These are phyloP conservation scores for Exophiala sideris DNA, from an alignment of 2,329 filamentous ascomycete species.

Conservation along the genomic window DNA sequence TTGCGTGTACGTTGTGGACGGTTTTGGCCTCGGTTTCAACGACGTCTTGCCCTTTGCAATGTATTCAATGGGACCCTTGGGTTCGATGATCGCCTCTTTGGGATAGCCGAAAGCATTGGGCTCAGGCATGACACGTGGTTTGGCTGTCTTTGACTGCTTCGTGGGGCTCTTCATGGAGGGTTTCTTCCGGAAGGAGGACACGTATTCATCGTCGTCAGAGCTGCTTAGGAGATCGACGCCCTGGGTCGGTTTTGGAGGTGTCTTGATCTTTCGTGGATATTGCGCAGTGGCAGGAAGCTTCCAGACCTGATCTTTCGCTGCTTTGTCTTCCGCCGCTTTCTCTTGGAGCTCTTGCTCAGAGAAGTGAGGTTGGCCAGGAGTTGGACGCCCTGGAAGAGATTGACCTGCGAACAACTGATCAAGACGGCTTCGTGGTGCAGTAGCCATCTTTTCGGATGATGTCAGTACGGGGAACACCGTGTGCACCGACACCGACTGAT, in stretches of 20 bases:
- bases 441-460: slow-evolving; percentile 14
- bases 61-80: slow-evolving; percentile 3
- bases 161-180: slow-evolving; percentile 17
- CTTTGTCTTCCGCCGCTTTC: slow-evolving; percentile 6
- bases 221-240: slow-evolving; percentile 10
- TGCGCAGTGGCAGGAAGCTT: slow-evolving; percentile 8
- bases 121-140: neutral
- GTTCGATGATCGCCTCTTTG: neutral
- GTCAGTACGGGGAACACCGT: neutral
- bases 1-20: neutral
- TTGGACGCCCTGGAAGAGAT: slow-evolving; percentile 12
- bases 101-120: neutral
- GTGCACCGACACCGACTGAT: too few relatives aligned
- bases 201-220: slow-evolving; percentile 28
- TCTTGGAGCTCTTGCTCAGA: slow-evolving; percentile 18
- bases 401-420: slow-evolving; percentile 15
- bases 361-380: slow-evolving; percentile 13
- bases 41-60: slow-evolving; percentile 10
- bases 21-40: neutral
- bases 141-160: neutral
- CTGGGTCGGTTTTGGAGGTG: slow-evolving; percentile 2
- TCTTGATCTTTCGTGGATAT: slow-evolving; percentile 11
- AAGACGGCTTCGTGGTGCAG: slow-evolving; percentile 19
- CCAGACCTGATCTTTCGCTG: slow-evolving; percentile 3
- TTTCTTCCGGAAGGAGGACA: slow-evolving; percentile 19